A percentile compares a stretch with the other conserved stretches of the same genome.
Conservation (phyloP, 805 yeast species). For the Zygosaccharomyces rouxii region DNA sequence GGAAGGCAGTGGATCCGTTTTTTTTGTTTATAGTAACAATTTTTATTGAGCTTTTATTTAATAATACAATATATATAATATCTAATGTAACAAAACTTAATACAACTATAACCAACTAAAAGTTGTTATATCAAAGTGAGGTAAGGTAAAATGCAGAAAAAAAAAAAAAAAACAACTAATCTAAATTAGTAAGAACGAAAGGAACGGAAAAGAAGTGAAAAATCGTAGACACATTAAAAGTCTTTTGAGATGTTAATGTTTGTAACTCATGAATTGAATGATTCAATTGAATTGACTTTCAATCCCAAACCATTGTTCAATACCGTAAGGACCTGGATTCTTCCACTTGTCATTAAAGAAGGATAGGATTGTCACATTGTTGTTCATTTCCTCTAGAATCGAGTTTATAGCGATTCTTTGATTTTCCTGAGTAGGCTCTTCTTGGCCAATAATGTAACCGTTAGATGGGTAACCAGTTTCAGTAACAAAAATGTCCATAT, state of each 20-base stretch:
- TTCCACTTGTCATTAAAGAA: constrained; percentile 89
- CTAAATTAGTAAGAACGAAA: constrained; percentile 1
- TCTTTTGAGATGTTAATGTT: background rate
- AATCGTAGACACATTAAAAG: constrained; percentile 4
- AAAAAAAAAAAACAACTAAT: background rate
- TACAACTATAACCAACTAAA: constrained; percentile 1
- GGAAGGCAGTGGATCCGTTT: too few species aligned
- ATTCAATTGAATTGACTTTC: constrained; percentile 28
- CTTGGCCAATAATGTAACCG: constrained; percentile 67
- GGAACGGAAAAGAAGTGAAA: background rate
- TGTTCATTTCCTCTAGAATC: constrained; percentile 54
- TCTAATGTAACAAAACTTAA: background rate
- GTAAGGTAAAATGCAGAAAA: background rate
- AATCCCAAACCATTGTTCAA: constrained; percentile 85
- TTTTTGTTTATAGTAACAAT: too few species aligned
- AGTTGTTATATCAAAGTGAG: constrained; percentile 1
- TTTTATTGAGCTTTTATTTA: background rate
- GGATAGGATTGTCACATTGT: constrained; percentile 66
- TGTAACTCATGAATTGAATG: background rate
- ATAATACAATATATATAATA: constrained; percentile 3
- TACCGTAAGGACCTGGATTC: constrained; percentile 71
- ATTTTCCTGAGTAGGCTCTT: constrained; percentile 65
- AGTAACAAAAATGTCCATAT: constrained; percentile 55
- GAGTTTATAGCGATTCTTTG: constrained; percentile 65
- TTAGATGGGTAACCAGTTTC: constrained; percentile 88